Conservation (phyloP, 2,329 filamentous ascomycete species). For the Mycosphaerelloides madeirae region DNA sequence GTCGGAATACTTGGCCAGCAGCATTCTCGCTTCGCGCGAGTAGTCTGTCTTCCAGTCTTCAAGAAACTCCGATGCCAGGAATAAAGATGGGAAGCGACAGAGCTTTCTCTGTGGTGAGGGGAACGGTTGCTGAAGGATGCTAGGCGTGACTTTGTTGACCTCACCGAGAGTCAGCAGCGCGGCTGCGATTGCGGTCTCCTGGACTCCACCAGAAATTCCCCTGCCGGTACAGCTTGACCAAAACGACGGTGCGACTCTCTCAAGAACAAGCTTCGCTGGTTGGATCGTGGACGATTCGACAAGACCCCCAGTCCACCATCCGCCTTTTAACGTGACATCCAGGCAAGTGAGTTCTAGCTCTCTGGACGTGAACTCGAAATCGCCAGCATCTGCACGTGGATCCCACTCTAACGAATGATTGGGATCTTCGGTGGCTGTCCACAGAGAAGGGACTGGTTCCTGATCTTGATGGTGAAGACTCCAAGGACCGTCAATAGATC, state of each 20-base stretch:
- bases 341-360: slow-evolving; percentile 17
- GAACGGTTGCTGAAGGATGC: slow-evolving; percentile 29
- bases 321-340: slow-evolving; percentile 9
- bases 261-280: not conserved
- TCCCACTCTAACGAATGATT: slow-evolving; percentile 21
- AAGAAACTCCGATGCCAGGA: slow-evolving; percentile 33
- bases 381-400: slow-evolving; percentile 11
- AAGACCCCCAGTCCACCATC: no score
- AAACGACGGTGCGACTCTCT: not conserved
- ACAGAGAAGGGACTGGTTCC: slow-evolving; percentile 4
- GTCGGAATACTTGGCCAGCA: not conserved
- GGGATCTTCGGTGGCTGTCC: slow-evolving; percentile 4
- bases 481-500: slow-evolving; percentile 6
- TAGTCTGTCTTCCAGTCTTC: slow-evolving; percentile 4
- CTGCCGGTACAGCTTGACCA: not conserved
- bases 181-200: slow-evolving; percentile 33
- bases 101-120: slow-evolving; percentile 10
- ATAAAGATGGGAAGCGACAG: slow-evolving; percentile 31
- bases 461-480: not conserved
- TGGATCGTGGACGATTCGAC: no score
- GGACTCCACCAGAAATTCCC: slow-evolving; percentile 13
- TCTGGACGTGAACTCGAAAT: slow-evolving; percentile 2
- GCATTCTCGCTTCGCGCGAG: no score
- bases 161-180: slow-evolving; percentile 33
- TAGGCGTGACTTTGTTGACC: slow-evolving; percentile 7